phyloP scores from a whole-genome alignment of 2,329 filamentous ascomycete species.

The Helotiales sp. region DNA sequence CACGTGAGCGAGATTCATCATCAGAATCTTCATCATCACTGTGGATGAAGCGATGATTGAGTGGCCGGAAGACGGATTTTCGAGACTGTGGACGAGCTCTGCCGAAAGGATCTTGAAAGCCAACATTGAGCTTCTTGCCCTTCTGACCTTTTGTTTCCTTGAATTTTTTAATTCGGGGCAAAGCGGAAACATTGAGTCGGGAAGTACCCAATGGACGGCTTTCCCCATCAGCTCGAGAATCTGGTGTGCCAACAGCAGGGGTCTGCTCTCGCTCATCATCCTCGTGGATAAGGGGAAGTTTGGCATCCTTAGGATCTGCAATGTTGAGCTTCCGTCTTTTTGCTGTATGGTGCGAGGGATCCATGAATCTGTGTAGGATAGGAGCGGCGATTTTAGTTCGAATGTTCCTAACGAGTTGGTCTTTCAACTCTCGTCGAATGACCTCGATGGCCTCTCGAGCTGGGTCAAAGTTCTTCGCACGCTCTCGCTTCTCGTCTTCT shows the following conservation, averaged over 20 bases:
- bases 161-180: conserved; percentile 79
- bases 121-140: conserved; percentile 57
- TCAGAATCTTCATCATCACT: conserved; percentile 84
- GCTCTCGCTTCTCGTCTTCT: conserved; percentile 85
- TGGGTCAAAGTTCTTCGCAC: conserved; percentile 89
- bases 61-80: conserved; percentile 67
- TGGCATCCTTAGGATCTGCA: conserved; percentile 63
- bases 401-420: conserved; percentile 86
- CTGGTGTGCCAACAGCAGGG: conserved; percentile 64
- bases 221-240: conserved; percentile 62
- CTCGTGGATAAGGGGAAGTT: conserved; percentile 55
- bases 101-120: conserved; percentile 68
- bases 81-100: conserved; percentile 56
- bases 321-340: conserved; percentile 81
- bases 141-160: conserved; percentile 43
- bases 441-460: conserved; percentile 78
- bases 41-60: conserved; percentile 78
- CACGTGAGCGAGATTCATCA: conserved; percentile 67
- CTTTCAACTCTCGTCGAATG: conserved; percentile 76
- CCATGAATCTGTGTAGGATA: conserved; percentile 75
- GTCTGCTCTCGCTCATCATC: conserved; percentile 60
- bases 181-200: conserved; percentile 59
- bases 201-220: conserved; percentile 47
- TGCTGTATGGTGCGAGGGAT: conserved; percentile 76
- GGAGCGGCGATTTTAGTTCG: conserved; percentile 84